Base-by-base conservation (phyloP, 441 rosid genomes). In the Geranium incanum region DNA sequence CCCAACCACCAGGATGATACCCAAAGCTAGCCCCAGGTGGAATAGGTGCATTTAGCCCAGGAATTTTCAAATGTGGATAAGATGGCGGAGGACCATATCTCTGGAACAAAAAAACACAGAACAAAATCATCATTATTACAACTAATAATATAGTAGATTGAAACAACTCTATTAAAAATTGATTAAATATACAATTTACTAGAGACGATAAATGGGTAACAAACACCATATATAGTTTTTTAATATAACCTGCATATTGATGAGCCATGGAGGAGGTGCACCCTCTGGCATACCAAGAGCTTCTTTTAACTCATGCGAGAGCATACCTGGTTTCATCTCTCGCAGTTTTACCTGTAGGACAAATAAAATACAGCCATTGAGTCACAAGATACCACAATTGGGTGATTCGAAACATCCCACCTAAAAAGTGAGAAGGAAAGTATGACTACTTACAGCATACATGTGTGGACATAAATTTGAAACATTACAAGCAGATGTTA, bases 211-310 rank as follows among this genome's bases (percentile, higher is more conserved):
- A 4, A 72, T 36, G 2, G 37, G 66, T 4, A n/a, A 1, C 13
- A 60, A 33, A 19, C 50, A 76, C 23, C 28, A 0, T 12, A 70
- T 9, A 43, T 12, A 39, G 52, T 68, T 71, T 12, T 68, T 71
- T 12, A 68, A 66, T 76, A 79, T 75, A 72, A 91, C 99, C 98
- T 95, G 99, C 99, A 92, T 92, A 75, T 88, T 95, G 70, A 95
- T 92, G 75, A 95, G 95, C 99, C 99, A 95, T 1, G 98, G 99
- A 11, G 97, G 99, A 74, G 99, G 97, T 77, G 97, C 92, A 72
- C 98, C 99, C 65, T 95, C 99, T 74, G 95, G 92, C 99, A 95
- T 95, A 52, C 99, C 98, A 76, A 95, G 97, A 68, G 97, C 89
- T 82, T 92, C 97, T 79, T 92, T 95, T 19, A 95, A 78, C 62